phyloP scores from a whole-genome alignment of 176 grass and related monocot species.

The Eleusine coracana region DNA sequence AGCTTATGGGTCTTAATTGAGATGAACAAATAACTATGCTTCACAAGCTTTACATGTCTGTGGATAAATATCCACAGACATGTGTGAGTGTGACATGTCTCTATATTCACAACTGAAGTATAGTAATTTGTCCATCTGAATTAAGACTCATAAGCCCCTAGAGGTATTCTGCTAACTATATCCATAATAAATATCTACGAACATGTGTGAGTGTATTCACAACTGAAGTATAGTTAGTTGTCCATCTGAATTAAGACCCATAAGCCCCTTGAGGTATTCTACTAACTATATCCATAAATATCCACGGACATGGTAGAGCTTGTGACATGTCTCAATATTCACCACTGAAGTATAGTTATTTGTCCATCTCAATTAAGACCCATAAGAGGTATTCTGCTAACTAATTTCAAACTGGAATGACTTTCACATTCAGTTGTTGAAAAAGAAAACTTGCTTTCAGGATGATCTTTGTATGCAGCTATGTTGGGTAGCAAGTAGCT shows the following conservation, averaged over 20 bases:
- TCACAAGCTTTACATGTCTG: no score
- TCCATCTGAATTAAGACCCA: neutral
- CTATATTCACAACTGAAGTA: no score
- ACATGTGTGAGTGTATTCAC: no score
- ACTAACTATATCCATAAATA: no score
- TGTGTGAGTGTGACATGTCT: no score
- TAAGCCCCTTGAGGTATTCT: neutral
- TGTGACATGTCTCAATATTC: no score
- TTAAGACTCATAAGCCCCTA: no score
- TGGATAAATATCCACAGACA: no score
- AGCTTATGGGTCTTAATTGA: no score
- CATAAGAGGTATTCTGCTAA: neutral
- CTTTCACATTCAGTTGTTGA: neutral
- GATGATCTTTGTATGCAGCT: neutral
- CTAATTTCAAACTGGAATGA: neutral
- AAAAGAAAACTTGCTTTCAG: neutral
- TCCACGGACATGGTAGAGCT: no score
- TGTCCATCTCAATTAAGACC: neutral
- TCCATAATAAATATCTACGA: no score
- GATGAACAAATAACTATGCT: no score
- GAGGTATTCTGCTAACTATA: neutral
- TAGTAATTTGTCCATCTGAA: neutral
- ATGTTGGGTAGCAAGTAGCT: neutral
- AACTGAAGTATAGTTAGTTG: neutral
- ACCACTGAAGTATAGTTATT: neutral